Conservation (phyloP, 1,139 yeast species). For the Saccharomyces hybrid region DNA sequence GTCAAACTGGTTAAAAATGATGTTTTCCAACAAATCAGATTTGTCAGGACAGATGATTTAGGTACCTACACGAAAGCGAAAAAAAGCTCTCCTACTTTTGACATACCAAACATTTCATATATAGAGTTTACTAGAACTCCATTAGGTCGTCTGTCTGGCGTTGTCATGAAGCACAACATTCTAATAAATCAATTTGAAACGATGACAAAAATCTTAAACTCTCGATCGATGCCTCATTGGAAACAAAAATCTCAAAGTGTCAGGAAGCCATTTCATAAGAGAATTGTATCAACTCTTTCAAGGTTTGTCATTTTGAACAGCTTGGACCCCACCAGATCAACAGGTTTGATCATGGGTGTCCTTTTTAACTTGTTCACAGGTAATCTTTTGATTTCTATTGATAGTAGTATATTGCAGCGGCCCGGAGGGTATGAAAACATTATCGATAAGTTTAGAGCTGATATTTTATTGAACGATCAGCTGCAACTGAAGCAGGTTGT, state of each 20-base stretch:
- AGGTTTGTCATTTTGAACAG: conserved; percentile 55
- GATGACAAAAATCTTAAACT: conserved; percentile 58
- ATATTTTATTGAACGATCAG: conserved; percentile 76
- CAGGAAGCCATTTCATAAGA: conserved; percentile 35
- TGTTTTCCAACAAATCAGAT: conserved; percentile 38
- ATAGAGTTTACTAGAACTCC: conserved; percentile 91
- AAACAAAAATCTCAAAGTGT: conserved; percentile 26
- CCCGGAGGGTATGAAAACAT: conserved; percentile 87
- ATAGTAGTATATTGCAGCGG: conserved; percentile 62
- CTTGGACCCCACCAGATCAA: conserved; percentile 77
- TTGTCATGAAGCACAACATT: conserved; percentile 84
- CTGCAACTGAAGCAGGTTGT: conserved; percentile 88
- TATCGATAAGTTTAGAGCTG: conserved; percentile 62
- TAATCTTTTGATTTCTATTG: conserved; percentile 72
- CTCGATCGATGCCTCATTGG: conserved; percentile 42
- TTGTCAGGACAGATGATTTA: conserved; percentile 86
- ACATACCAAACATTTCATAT: conserved; percentile 77
- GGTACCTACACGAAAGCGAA: conserved; percentile 62
- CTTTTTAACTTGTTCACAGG: conserved; percentile 82
- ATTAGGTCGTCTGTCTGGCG: conserved; percentile 86
- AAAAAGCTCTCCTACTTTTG: conserved; percentile 57
- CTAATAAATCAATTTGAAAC: conserved; percentile 83
- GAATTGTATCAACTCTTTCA: conserved; percentile 6
- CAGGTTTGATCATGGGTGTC: conserved; percentile 78
- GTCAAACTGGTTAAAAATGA: conserved; percentile 48